Conservation (phyloP, 1,139 yeast species). For the Yamadazyma membranifaciens region DNA sequence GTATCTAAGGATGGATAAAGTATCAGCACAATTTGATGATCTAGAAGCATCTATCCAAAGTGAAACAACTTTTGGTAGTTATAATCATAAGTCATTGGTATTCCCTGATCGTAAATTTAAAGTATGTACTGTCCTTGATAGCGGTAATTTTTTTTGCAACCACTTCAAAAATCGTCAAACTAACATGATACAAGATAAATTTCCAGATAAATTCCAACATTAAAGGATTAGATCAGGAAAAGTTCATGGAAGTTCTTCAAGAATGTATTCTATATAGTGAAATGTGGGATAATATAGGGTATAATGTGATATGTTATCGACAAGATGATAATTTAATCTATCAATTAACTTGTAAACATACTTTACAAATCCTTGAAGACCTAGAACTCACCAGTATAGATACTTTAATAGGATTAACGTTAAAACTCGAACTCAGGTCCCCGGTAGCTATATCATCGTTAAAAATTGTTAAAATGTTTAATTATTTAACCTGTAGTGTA, state of each 20-base stretch:
- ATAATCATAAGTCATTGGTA: not conserved
- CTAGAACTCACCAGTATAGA: constrained; percentile 6
- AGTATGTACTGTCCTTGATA: not conserved
- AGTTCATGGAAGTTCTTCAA: not conserved
- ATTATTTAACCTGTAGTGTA: constrained; percentile 30
- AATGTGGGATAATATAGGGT: constrained; percentile 10
- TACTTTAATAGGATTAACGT: constrained; percentile 1
- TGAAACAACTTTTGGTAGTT: not conserved
- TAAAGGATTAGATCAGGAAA: no score
- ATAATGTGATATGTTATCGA: constrained; percentile 7
- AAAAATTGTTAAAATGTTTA: constrained; percentile 12
- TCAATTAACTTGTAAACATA: not conserved
- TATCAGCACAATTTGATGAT: not conserved
- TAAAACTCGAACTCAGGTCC: constrained; percentile 1
- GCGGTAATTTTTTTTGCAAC: not conserved
- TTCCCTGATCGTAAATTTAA: not conserved
- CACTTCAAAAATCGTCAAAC: not conserved
- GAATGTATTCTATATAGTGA: constrained; percentile 11
- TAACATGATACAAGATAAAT: no score
- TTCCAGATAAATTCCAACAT: no score
- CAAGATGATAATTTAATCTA: constrained; percentile 1
- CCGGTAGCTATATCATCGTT: not conserved
- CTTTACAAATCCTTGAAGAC: constrained; percentile 6
- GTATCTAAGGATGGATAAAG: not conserved
- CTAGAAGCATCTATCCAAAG: not conserved